Evolutionary conservation across 78 protist species (phyloP), one percentile per base, ranked within the genome.

Genomic region (Salpingoeca rosetta): DNA sequence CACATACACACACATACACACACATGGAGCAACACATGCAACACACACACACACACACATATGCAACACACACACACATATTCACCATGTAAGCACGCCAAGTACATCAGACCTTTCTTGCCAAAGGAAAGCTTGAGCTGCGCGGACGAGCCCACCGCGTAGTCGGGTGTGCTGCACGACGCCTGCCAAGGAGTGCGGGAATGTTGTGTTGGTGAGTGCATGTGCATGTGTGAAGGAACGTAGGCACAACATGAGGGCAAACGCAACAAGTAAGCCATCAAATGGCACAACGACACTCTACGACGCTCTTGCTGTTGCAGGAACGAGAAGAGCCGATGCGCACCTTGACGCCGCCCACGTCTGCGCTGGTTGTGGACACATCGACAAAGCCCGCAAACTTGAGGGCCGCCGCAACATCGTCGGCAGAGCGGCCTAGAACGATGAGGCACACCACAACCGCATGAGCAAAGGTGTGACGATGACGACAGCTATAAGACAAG

Each of bases 341-440:
- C 40, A 38, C 51, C 26, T 27, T 65, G 26, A 38, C 65, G 27
- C 57, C 38, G 65, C 57, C 57, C 37, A 26, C 0, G 35, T 38
- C 65, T 17, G 84, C 27, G 36, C 38, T 37, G 39, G 28, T 65
- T 38, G 25, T 28, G 17, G 28, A 38, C 84, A 81, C 72, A 37
- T 42, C 40, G 31, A 44, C 65, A 37, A 41, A 81, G 37, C 84
- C 84, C 26, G 84, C 40, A 65, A 81, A 65, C 65, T 81, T 81
- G 42, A 81, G 84, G 28, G 84, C 40, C 26, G 72, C 38, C 25
- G 38, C 84, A 45, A 81, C 57, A 81, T 41, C 57, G 27, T 81
- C 84, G 31, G 35, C 84, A 65, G 40, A 41, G 45, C 84, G 84
- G 57, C 38, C 44, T 36, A 78, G 31, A 24, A n/a, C n/a, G n/a